A percentile compares a stretch with the other conserved stretches of the same genome.
phyloP scores from a whole-genome alignment of 116 monocot species.

The Dioscorea cayenensis region DNA sequence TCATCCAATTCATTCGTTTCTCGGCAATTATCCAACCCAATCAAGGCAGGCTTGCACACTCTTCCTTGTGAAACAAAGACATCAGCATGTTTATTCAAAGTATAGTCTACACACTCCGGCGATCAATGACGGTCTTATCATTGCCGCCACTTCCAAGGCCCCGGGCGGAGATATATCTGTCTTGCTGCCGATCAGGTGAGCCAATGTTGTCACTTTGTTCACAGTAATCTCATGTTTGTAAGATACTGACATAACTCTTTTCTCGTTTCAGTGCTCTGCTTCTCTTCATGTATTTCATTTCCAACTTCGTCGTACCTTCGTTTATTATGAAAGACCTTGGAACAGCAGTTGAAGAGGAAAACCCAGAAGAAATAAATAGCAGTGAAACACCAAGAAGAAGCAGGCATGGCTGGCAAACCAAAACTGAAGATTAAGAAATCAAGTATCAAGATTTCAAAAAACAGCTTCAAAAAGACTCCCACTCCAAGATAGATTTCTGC shows the following conservation, averaged over 20 bases:
- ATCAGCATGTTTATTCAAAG: neutral
- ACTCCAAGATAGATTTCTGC: no score
- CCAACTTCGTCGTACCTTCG: constrained; percentile 3
- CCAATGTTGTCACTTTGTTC: neutral
- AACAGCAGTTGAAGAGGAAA: constrained; percentile 1
- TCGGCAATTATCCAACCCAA: neutral
- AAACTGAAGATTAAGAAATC: constrained; percentile 2
- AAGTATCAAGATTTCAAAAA: no score
- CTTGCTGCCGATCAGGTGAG: constrained; percentile 3
- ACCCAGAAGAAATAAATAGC: neutral
- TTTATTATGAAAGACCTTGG: constrained; percentile 15
- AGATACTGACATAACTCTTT: neutral
- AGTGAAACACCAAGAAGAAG: neutral
- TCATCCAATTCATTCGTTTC: neutral
- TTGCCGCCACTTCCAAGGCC: neutral
- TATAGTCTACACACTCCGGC: neutral
- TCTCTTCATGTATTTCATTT: neutral
- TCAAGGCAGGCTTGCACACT: neutral
- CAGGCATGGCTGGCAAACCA: neutral
- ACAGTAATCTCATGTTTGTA: neutral
- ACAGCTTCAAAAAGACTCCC: no score
- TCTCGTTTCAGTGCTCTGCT: constrained; percentile 4
- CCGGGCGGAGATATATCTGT: neutral
- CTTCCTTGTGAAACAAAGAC: neutral
- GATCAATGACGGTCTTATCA: neutral